These are phyloP conservation scores for Tolypocladium nubicola DNA, from an alignment of 2,329 filamentous ascomycete genomes.

Conservation along the genomic window DNA sequence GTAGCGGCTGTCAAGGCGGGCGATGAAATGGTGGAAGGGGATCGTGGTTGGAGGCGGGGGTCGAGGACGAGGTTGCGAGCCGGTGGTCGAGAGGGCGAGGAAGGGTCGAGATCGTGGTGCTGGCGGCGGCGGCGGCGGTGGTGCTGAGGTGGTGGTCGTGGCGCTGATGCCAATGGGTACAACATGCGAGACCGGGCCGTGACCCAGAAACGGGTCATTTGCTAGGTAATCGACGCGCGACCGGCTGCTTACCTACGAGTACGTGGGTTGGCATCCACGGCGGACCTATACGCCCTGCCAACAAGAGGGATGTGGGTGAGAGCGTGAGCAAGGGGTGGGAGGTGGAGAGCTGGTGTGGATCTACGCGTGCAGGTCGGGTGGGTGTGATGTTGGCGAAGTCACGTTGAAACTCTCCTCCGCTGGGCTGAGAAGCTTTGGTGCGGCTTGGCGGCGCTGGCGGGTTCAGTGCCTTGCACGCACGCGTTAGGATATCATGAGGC, in stretches of 20 bases:
- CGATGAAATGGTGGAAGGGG: neutral
- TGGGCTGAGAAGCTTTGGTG: neutral
- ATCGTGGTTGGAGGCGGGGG: neutral
- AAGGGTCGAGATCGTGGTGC: neutral
- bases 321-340: neutral
- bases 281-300: neutral
- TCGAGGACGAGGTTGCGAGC: neutral
- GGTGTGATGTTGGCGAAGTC: neutral
- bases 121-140: neutral
- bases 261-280: neutral
- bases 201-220: neutral
- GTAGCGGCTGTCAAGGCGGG: neutral
- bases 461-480: neutral
- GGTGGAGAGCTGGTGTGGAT: neutral
- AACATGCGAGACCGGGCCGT: neutral
- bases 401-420: neutral
- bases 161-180: neutral
- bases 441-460: neutral
- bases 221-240: neutral
- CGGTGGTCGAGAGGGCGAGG: neutral
- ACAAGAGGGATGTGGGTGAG: neutral
- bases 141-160: neutral
- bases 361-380: neutral
- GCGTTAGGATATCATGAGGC: neutral
- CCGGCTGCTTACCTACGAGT: neutral